phyloP scores from a whole-genome alignment of 31 red algal species.

The Odonthalia washingtoniensis region DNA sequence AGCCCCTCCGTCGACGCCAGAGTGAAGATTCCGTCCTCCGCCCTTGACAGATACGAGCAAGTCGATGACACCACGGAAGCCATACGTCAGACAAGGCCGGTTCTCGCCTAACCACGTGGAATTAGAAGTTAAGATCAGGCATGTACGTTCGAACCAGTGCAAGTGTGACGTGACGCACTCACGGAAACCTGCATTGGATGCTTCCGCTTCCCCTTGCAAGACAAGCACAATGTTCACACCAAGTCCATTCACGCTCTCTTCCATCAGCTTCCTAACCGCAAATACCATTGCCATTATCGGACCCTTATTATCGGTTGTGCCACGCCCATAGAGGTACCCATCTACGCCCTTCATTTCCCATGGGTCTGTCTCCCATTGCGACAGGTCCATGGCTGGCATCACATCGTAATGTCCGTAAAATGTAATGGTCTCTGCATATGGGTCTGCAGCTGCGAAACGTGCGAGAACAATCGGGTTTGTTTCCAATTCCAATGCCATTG shows the following conservation, averaged over 20 bases:
- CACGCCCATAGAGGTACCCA: conserved; percentile 92
- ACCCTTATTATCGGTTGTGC: conserved; percentile 96
- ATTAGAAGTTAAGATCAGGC: conserved; percentile 76
- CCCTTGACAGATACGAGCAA: conserved; percentile 76
- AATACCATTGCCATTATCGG: conserved; percentile 87
- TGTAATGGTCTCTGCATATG: conserved; percentile 53
- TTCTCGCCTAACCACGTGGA: conserved; percentile 85
- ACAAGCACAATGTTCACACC: conserved; percentile 74
- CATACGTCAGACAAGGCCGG: conserved; percentile 93
- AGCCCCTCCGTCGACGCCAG: conserved; percentile 89
- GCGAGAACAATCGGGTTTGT: conserved; percentile 85
- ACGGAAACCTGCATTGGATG: conserved; percentile 71
- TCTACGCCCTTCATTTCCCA: conserved; percentile 71
- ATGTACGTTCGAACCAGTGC: conserved; percentile 71
- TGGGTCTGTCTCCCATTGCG: conserved; percentile 81
- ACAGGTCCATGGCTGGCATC: conserved; percentile 64
- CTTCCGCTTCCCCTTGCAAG: conserved; percentile 89
- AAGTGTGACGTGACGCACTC: conserved; percentile 63
- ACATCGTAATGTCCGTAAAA: conserved; percentile 99
- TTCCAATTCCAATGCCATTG: conserved; percentile 4
- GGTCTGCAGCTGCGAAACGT: conserved; percentile 52
- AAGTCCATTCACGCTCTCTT: conserved; percentile 51
- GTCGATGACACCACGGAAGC: conserved; percentile 84
- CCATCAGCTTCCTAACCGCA: conserved; percentile 74
- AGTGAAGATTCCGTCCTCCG: conserved; percentile 80